Evolutionary conservation across 495 filamentous ascomycete species (phyloP).

Genomic region (Glonium stellatum): DNA sequence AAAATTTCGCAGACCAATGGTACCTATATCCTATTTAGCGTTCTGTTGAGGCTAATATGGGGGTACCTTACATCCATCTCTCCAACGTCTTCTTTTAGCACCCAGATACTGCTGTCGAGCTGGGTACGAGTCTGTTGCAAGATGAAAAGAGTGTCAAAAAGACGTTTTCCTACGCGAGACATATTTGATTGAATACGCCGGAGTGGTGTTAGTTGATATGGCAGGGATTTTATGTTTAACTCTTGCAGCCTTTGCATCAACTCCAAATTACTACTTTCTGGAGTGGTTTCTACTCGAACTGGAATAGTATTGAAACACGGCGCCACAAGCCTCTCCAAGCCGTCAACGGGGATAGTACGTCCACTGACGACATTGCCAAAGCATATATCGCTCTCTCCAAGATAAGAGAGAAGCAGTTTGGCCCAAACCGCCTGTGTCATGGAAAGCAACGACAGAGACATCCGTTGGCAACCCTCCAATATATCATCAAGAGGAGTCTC

Average conservation of each 20-base stretch:
- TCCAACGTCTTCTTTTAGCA: constrained; percentile 56
- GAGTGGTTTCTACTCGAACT: constrained; percentile 51
- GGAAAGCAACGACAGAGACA: constrained; percentile 55
- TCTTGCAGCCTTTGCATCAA: constrained; percentile 48
- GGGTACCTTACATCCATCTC: constrained; percentile 59
- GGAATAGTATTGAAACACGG: constrained; percentile 89
- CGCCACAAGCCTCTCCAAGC: constrained; percentile 63
- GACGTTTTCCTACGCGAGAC: constrained; percentile 34
- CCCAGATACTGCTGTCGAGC: constrained; percentile 58
- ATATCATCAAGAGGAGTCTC: constrained; percentile 40
- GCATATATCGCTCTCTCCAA: constrained; percentile 57
- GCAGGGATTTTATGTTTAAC: constrained; percentile 50
- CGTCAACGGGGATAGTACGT: constrained; percentile 55
- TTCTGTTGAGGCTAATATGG: not conserved
- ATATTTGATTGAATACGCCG: constrained; percentile 51
- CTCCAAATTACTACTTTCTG: constrained; percentile 42
- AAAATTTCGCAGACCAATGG: constrained; percentile 62
- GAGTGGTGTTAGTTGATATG: constrained; percentile 63
- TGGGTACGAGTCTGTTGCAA: constrained; percentile 50
- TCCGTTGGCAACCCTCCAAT: constrained; percentile 41
- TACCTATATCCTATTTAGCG: constrained; percentile 37
- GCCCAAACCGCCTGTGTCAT: constrained; percentile 66
- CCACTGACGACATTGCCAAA: constrained; percentile 78
- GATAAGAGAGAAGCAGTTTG: constrained; percentile 46
- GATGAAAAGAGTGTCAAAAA: constrained; percentile 75